Evolutionary conservation across 148 eudicot species (phyloP).

Genomic region (Hydrangea macrophylla): DNA sequence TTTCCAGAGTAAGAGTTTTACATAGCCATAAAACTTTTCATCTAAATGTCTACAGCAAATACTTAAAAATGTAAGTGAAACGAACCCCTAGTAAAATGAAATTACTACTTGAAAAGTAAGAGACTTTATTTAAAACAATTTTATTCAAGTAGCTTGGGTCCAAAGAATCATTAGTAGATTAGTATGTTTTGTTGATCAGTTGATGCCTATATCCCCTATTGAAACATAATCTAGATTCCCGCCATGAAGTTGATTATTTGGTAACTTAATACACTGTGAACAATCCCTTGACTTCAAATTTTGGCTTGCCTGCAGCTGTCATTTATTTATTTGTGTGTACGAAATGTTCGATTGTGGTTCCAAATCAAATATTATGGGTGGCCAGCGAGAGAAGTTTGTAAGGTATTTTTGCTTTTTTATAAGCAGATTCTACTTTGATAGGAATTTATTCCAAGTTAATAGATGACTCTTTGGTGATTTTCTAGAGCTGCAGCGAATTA

Average conservation of each 20-base stretch:
- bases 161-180: too few species aligned
- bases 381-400: constrained; percentile 52
- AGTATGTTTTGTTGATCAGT: neutral
- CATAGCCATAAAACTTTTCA: too few species aligned
- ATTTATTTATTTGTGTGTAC: neutral
- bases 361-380: constrained; percentile 37
- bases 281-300: neutral
- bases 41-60: too few species aligned
- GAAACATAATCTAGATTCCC: neutral
- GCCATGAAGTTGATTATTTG: neutral
- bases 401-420: constrained; percentile 29
- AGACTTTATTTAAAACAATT: too few species aligned
- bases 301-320: constrained; percentile 19
- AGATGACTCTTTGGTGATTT: too few species aligned
- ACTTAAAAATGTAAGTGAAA: too few species aligned
- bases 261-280: neutral
- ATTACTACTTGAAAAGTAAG: too few species aligned
- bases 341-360: constrained; percentile 54
- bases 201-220: neutral
- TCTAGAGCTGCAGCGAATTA: too few species aligned
- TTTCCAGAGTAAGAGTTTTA: too few species aligned
- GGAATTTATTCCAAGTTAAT: too few species aligned
- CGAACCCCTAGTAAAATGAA: too few species aligned
- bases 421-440: neutral
- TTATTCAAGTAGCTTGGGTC: too few species aligned